These are phyloP conservation scores for Cladophialophora yegresii DNA, from an alignment of 2,329 filamentous ascomycete genomes.

Conservation along the genomic window DNA sequence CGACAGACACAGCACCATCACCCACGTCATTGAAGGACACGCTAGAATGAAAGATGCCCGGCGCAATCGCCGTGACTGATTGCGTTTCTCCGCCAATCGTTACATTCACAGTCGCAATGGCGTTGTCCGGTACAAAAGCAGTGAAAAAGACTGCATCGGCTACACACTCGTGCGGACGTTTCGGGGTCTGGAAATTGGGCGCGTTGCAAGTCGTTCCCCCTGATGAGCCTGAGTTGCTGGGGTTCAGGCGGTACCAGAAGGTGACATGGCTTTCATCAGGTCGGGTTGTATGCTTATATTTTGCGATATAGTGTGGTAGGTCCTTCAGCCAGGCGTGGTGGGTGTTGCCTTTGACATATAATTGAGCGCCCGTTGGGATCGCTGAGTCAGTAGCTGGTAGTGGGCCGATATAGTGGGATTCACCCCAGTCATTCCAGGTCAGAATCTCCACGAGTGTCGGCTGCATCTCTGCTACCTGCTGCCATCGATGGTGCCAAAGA, in stretches of 20 bases:
- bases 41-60: constrained; percentile 15
- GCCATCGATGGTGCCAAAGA: constrained; percentile 12
- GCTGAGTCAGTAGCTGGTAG: constrained; percentile 9
- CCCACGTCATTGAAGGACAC: constrained; percentile 10
- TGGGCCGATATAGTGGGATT: constrained; percentile 16
- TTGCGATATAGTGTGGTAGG: constrained; percentile 14
- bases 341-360: constrained; percentile 7
- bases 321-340: constrained; percentile 17
- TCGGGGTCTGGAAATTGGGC: constrained; percentile 1
- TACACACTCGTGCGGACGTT: constrained; percentile 5
- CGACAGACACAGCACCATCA: constrained; percentile 6
- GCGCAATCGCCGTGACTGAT: neutral
- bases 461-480: constrained; percentile 6
- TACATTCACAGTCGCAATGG: constrained; percentile 12
- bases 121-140: constrained; percentile 9
- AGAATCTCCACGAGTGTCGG: constrained; percentile 13
- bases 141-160: constrained; percentile 12
- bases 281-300: constrained; percentile 7
- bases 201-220: constrained; percentile 14
- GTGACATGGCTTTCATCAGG: constrained; percentile 11
- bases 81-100: constrained; percentile 9
- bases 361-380: constrained; percentile 4
- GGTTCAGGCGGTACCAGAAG: constrained; percentile 18
- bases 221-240: neutral
- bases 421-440: constrained; percentile 10